Percentiles rank a stretch among this genome's conserved stretches.
phyloP scores from a whole-genome alignment of 2,329 filamentous ascomycete species.

The Cercospora berteroae region DNA sequence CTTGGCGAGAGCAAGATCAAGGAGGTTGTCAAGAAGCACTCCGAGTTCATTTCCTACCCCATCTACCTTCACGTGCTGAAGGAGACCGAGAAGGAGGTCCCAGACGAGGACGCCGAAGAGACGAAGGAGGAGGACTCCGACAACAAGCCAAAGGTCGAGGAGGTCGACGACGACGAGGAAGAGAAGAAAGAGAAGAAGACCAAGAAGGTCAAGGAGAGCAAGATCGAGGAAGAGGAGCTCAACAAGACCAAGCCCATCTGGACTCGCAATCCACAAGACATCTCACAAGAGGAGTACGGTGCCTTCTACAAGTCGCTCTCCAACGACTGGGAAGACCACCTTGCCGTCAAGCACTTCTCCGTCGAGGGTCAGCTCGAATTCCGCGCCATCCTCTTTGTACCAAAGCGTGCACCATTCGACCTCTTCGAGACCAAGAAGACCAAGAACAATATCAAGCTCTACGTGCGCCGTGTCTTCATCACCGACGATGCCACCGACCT shows the following conservation, averaged over 20 bases:
- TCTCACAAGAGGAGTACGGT: constrained; percentile 93
- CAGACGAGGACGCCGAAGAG: constrained; percentile 86
- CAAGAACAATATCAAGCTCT: constrained; percentile 99
- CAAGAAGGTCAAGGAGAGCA: constrained; percentile 99
- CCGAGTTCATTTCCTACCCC: constrained; percentile 99
- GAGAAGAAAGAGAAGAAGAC: constrained; percentile 91
- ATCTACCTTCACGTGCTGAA: constrained; percentile 99
- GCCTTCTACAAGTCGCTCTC: constrained; percentile 99
- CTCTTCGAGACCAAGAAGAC: constrained; percentile 99
- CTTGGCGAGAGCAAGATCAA: constrained; percentile 98
- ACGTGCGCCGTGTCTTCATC: constrained; percentile 99
- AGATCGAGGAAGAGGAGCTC: constrained; percentile 98
- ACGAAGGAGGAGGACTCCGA: constrained; percentile 72
- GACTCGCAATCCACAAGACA: constrained; percentile 96
- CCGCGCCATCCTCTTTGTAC: constrained; percentile 98
- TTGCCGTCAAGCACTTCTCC: constrained; percentile 99
- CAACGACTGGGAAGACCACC: constrained; percentile 99
- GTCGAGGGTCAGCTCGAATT: constrained; percentile 99
- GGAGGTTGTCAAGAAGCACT: constrained; percentile 99
- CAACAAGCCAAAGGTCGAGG: constrained; percentile 95
- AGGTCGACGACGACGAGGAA: constrained; percentile 77
- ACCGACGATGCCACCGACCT: constrained; percentile 98
- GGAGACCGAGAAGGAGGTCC: constrained; percentile 98
- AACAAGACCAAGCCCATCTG: constrained; percentile 99
- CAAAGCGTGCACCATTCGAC: constrained; percentile 98